Evolutionary conservation across 1,284 basidiomycete species (phyloP).

Genomic region (Sphagnurus paluster): DNA sequence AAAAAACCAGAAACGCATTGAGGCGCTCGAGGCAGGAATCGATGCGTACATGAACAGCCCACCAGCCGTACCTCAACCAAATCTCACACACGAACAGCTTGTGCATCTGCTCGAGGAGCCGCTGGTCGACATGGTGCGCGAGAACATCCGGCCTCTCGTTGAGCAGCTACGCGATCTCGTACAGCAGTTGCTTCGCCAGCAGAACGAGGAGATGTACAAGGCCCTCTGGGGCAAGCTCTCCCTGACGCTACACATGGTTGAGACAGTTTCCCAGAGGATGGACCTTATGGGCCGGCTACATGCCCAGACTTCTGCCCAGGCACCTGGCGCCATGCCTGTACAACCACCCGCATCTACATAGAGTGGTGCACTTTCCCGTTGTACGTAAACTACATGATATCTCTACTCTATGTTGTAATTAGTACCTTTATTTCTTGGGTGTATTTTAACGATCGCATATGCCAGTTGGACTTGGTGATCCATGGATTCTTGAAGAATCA

Average conservation of each 20-base stretch:
- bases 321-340: not conserved
- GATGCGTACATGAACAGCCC: constrained; percentile 35
- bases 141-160: constrained; percentile 38
- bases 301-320: too few species aligned
- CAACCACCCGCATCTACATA: not conserved
- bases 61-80: constrained; percentile 19
- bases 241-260: constrained; percentile 25
- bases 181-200: constrained; percentile 35
- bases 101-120: constrained; percentile 39
- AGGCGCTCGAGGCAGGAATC: constrained; percentile 41
- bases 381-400: too few species aligned
- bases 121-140: constrained; percentile 37
- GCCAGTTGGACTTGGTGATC: too few species aligned
- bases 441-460: too few species aligned
- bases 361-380: too few species aligned
- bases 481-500: too few species aligned
- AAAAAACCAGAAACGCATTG: constrained; percentile 31
- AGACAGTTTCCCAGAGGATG: constrained; percentile 23
- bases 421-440: too few species aligned
- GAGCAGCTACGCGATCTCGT: constrained; percentile 35
- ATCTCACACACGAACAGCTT: constrained; percentile 41
- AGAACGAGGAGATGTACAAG: constrained; percentile 36
- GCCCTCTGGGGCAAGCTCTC: constrained; percentile 40
- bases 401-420: too few species aligned
- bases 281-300: constrained; percentile 8